phyloP scores from a whole-genome alignment of 2,329 filamentous ascomycete species.

The Amphichorda felina region DNA sequence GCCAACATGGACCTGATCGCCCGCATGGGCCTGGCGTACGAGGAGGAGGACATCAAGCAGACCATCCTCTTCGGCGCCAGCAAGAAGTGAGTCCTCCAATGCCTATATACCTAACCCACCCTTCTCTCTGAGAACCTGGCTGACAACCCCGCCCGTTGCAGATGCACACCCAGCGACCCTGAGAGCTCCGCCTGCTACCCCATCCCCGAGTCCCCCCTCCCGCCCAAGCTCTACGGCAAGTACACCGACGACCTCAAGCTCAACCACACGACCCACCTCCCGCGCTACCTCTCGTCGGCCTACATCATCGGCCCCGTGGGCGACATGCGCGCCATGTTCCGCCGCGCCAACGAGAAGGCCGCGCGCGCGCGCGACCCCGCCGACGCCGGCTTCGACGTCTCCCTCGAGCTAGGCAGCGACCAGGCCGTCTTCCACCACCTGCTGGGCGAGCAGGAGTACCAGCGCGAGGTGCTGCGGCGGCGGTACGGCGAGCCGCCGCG shows the following conservation, averaged over 20 bases:
- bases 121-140: no score
- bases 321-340: constrained; percentile 10
- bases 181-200: constrained; percentile 13
- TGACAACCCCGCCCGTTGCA: no score
- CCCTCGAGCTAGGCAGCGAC: constrained; percentile 10
- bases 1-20: constrained; percentile 11
- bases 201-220: constrained; percentile 14
- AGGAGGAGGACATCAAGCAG: constrained; percentile 9
- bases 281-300: constrained; percentile 13
- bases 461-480: constrained; percentile 15
- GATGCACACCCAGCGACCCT: constrained; percentile 12
- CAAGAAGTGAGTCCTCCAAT: constrained; percentile 8
- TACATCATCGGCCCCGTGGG: constrained; percentile 13
- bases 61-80: constrained; percentile 14
- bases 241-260: constrained; percentile 9
- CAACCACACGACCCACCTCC: constrained; percentile 11
- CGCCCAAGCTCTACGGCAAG: constrained; percentile 9
- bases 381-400: neutral
- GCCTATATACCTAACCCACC: no score
- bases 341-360: constrained; percentile 6
- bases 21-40: constrained; percentile 11
- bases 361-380: neutral
- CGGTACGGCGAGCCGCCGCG: constrained; percentile 8
- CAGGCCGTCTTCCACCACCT: constrained; percentile 17
- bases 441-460: constrained; percentile 16